phyloP scores from a whole-genome alignment of 2,329 filamentous ascomycete species.

The Colletotrichum abscissum region DNA sequence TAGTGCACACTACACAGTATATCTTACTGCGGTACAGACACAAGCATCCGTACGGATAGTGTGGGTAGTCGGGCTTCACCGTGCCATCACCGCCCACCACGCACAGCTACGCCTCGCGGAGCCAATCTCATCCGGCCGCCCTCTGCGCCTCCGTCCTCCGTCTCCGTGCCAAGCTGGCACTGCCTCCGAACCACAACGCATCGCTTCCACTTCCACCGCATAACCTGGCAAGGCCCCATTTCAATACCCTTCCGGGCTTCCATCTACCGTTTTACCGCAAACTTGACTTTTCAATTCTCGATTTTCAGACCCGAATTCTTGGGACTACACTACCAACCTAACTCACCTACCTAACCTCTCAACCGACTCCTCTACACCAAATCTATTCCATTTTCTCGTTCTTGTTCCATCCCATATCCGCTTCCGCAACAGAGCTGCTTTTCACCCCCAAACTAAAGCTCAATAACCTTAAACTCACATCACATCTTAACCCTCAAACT shows the following conservation, averaged over 20 bases:
- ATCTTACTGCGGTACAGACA: too few species aligned
- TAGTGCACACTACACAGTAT: too few species aligned
- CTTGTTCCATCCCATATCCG: constrained; percentile 10
- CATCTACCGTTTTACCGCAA: background rate
- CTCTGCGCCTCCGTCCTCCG: constrained; percentile 22
- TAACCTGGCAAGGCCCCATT: background rate
- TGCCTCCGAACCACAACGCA: constrained; percentile 10
- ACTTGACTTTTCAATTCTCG: background rate
- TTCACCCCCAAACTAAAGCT: background rate
- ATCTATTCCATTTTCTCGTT: background rate
- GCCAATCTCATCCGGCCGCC: constrained; percentile 1
- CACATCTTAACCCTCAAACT: background rate
- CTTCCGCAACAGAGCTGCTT: background rate
- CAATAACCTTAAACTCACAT: constrained; percentile 23
- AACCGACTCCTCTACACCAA: background rate
- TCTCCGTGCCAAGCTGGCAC: constrained; percentile 10
- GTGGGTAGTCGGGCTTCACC: constrained; percentile 10
- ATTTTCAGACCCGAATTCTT: background rate
- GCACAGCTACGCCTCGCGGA: constrained; percentile 22
- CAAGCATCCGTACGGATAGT: too few species aligned
- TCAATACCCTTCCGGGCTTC: background rate
- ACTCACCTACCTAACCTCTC: too few species aligned
- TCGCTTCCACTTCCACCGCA: background rate
- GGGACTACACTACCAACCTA: too few species aligned
- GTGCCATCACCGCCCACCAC: constrained; percentile 14